Conservation (phyloP, 495 filamentous ascomycete species). For the Melanomma pulvis-pyrius region DNA sequence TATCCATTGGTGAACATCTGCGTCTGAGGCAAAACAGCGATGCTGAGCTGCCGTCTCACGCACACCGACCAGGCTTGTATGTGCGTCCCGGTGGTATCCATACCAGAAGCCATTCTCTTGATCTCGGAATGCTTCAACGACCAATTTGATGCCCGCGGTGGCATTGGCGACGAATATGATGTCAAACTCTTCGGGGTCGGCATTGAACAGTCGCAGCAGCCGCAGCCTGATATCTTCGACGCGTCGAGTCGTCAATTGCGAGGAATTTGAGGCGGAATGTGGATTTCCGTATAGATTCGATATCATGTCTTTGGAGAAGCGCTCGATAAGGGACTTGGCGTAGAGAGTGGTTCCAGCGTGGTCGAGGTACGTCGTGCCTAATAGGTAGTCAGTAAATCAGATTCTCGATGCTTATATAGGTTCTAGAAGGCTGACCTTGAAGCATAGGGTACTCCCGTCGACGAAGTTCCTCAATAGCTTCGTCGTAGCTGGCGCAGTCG, state of each 20-base stretch:
- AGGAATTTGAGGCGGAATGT: slow-evolving; percentile 82
- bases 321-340: slow-evolving; percentile 77
- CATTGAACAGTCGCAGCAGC: slow-evolving; percentile 78
- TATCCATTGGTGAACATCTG: slow-evolving; percentile 69
- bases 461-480: slow-evolving; percentile 64
- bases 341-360: slow-evolving; percentile 89
- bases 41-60: slow-evolving; percentile 68
- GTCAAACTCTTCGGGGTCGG: slow-evolving; percentile 81
- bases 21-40: slow-evolving; percentile 67
- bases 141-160: slow-evolving; percentile 86
- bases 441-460: slow-evolving; percentile 80
- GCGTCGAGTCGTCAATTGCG: slow-evolving; percentile 70
- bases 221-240: slow-evolving; percentile 77
- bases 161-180: slow-evolving; percentile 91
- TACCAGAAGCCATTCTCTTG: slow-evolving; percentile 72
- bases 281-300: slow-evolving; percentile 86
- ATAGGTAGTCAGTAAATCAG: background rate
- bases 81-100: slow-evolving; percentile 79
- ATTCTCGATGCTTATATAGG: slow-evolving; percentile 11
- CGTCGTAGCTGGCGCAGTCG: slow-evolving; percentile 23
- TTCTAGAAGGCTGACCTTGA: slow-evolving; percentile 57
- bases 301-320: slow-evolving; percentile 74
- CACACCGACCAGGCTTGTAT: slow-evolving; percentile 86
- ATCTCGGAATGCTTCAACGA: slow-evolving; percentile 72
- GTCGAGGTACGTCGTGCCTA: slow-evolving; percentile 82